A percentile compares a stretch with the other conserved stretches of the same genome.
Conservation (phyloP, 305 asterid genomes). For the Fraxinus velutina region DNA sequence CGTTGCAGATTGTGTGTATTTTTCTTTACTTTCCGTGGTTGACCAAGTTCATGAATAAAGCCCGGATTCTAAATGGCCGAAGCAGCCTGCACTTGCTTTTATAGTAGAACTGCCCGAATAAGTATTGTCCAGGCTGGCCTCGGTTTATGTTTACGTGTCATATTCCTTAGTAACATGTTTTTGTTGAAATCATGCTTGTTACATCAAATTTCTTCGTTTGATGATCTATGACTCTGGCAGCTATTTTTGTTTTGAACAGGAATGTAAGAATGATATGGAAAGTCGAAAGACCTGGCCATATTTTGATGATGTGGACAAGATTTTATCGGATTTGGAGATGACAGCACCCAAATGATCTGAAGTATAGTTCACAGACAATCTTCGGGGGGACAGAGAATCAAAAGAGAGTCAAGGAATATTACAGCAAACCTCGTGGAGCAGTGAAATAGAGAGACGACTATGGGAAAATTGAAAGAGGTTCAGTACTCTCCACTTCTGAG, state of each 20-base stretch:
- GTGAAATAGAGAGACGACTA: background rate
- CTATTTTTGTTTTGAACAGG: slow-evolving; percentile 48
- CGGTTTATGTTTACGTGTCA: background rate
- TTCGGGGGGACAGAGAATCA: background rate
- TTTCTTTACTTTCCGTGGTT: background rate
- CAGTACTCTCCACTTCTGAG: background rate
- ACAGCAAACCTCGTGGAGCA: background rate
- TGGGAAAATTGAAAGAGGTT: slow-evolving; percentile 7
- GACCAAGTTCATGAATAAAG: background rate
- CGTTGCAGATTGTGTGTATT: background rate
- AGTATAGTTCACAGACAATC: background rate
- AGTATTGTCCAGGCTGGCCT: background rate
- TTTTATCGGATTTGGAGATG: slow-evolving; percentile 51
- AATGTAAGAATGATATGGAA: slow-evolving; percentile 48
- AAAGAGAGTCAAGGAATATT: slow-evolving; percentile 7
- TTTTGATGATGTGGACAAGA: slow-evolving; percentile 56
- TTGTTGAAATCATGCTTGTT: background rate
- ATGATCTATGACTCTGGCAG: background rate
- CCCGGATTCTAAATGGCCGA: background rate
- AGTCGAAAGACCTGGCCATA: slow-evolving; percentile 63
- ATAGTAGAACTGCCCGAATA: background rate
- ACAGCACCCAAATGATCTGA: slow-evolving; percentile 38
- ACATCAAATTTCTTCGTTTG: background rate
- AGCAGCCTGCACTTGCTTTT: background rate
- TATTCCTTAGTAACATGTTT: background rate